These are phyloP conservation scores for Aspergillus kassunensis DNA, from an alignment of 495 filamentous ascomycete species.

Conservation along the genomic window DNA sequence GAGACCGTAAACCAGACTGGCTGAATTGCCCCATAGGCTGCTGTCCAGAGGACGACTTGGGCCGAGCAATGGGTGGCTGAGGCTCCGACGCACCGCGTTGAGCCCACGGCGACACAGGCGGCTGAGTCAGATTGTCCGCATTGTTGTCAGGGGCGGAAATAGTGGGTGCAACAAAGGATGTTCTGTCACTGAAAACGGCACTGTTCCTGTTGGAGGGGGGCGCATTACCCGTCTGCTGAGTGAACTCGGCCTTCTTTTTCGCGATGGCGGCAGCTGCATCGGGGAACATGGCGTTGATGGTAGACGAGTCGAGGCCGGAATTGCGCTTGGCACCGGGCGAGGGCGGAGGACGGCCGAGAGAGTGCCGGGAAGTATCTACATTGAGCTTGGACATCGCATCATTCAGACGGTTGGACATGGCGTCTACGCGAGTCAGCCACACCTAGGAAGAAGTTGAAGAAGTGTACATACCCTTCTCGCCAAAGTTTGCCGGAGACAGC, in stretches of 20 bases:
- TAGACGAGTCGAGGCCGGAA: conserved; percentile 84
- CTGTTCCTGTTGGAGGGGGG: conserved; percentile 94
- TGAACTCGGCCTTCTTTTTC: conserved; percentile 95
- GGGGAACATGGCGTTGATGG: conserved; percentile 99
- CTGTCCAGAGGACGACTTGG: conserved; percentile 87
- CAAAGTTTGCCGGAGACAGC: conserved; percentile 89
- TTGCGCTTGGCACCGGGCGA: conserved; percentile 80
- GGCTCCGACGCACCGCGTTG: conserved; percentile 43
- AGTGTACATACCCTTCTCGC: conserved; percentile 74
- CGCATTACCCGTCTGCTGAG: conserved; percentile 85
- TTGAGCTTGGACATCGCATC: conserved; percentile 97
- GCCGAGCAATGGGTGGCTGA: conserved; percentile 60
- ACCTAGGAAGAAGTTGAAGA: neutral
- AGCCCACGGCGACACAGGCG: conserved; percentile 76
- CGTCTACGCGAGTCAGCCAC: conserved; percentile 53
- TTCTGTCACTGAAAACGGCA: conserved; percentile 72
- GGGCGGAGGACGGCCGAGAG: conserved; percentile 73
- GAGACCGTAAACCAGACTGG: conserved; percentile 80
- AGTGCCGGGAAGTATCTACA: conserved; percentile 81
- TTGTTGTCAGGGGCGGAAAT: conserved; percentile 63
- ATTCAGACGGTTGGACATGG: conserved; percentile 93
- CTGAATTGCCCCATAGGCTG: conserved; percentile 96
- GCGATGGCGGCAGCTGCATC: conserved; percentile 97
- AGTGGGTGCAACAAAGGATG: conserved; percentile 72
- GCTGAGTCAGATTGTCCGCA: conserved; percentile 53